Evolutionary conservation across 2,329 filamentous ascomycete species (phyloP).

Genomic region (Aspergillus ruber): DNA sequence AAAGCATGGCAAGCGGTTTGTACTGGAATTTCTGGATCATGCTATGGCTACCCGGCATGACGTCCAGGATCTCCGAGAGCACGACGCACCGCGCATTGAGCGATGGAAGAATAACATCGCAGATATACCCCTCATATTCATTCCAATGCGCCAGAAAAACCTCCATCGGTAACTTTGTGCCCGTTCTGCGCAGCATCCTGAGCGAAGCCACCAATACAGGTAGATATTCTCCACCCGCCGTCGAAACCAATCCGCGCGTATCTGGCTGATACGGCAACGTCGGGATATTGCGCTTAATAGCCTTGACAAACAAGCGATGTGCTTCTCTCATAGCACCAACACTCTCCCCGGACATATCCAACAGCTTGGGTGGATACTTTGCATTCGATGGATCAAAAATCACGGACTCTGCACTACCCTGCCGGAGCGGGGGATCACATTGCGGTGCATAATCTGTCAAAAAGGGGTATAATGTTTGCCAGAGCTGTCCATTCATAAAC

Average conservation of each 20-base stretch:
- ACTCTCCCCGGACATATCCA: slow-evolving; percentile 23
- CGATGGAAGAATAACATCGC: slow-evolving; percentile 35
- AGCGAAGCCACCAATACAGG: slow-evolving; percentile 40
- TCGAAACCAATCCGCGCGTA: slow-evolving; percentile 42
- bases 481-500: slow-evolving; percentile 16
- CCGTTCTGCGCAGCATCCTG: slow-evolving; percentile 41
- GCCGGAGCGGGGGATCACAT: slow-evolving; percentile 20
- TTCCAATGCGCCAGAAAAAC: slow-evolving; percentile 37
- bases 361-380: slow-evolving; percentile 23
- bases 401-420: slow-evolving; percentile 19
- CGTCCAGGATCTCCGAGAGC: slow-evolving; percentile 37
- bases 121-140: slow-evolving; percentile 39
- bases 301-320: slow-evolving; percentile 30
- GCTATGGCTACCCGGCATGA: slow-evolving; percentile 15
- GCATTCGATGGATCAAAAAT: slow-evolving; percentile 22
- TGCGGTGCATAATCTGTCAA: slow-evolving; percentile 24
- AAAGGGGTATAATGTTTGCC: slow-evolving; percentile 26
- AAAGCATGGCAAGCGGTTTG: slow-evolving; percentile 45
- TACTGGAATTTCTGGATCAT: slow-evolving; percentile 41
- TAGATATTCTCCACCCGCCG: slow-evolving; percentile 38
- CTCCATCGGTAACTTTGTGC: slow-evolving; percentile 40
- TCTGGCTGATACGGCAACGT: slow-evolving; percentile 26
- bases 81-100: slow-evolving; percentile 41
- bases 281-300: slow-evolving; percentile 19
- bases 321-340: slow-evolving; percentile 26